Conservation (phyloP, 352 stramenopile genomes). For the Phytophthora nicotianae region DNA sequence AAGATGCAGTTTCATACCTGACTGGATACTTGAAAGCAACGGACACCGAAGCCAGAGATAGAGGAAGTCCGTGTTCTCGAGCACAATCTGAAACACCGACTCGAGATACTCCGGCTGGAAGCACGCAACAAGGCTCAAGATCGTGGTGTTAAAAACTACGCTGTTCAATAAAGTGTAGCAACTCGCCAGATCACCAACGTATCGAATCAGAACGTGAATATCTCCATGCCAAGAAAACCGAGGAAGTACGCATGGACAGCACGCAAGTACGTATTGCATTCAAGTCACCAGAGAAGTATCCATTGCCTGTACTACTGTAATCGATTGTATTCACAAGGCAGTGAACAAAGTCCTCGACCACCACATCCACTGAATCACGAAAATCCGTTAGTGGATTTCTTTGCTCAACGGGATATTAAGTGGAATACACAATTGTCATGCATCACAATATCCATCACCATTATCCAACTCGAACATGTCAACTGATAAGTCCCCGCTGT, state of each 20-base stretch:
- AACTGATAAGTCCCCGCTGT: neutral
- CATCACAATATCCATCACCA: no score
- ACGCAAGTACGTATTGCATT: no score
- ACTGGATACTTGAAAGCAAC: constrained; percentile 1
- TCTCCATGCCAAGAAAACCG: no score
- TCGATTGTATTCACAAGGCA: no score
- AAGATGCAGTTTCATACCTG: neutral
- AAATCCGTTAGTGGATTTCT: no score
- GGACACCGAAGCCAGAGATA: constrained; percentile 22
- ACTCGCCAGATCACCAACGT: constrained; percentile 11
- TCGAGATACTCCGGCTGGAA: constrained; percentile 4
- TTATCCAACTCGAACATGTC: neutral
- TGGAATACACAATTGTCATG: no score
- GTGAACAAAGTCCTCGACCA: no score
- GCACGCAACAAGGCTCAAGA: constrained; percentile 1
- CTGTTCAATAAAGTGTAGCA: constrained; percentile 8
- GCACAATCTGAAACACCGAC: constrained; percentile 3
- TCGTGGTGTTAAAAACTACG: no score
- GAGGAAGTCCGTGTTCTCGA: constrained; percentile 9
- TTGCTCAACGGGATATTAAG: no score
- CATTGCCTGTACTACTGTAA: no score
- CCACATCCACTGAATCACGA: no score
- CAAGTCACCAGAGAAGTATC: constrained; percentile 7
- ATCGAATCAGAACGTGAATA: constrained; percentile 12
- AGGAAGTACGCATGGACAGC: no score